Base-by-base conservation (phyloP, 108 stramenopile genomes). In the Pseudonitzschia pungens region DNA sequence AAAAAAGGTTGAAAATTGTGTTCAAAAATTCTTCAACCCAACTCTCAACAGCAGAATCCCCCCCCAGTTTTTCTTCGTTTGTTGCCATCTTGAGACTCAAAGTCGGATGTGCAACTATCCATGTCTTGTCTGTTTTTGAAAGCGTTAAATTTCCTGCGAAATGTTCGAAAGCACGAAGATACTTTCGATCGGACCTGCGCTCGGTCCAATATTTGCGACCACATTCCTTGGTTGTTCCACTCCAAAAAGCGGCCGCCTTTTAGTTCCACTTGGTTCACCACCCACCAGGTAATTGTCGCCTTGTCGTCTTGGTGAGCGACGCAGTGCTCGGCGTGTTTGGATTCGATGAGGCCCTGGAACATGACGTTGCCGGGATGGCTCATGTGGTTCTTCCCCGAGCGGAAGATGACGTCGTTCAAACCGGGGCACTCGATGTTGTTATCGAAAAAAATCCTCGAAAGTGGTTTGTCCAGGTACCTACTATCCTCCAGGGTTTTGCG, bases 311-410 rank as follows among this genome's bases (percentile, higher is more conserved):
- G 43, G 43, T 44, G 43, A 67, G 66, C 42, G 15, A 8, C 14
- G 44, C 15, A 48, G 27, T 67, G 66, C 45, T 67, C 66, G n/a
- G 42, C 44, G 66, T 67, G 45, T 22, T 27, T 24, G 26, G 45
- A 28, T 50, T 67, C 66, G 21, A 67, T 44, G 8, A 67, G 20
- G 44, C 66, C 36, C 43, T 50, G 66, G 28, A 67, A 67, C 42
- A 44, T 67, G 20, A 48, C 45, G n/a, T 44, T 67, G 11, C 66
- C 66, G 11, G 66, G 66, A 40, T 67, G 66, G 28, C 45, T 50
- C 45, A 50, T 67, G 45, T 67, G 45, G 42, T 44, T 50, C 66
- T 67, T 67, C 24, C 66, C 66, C 9, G 45, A 67, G 24, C 66
- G 66, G 21, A 67, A 48, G 15, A 67, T 67, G 3, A 67, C 66